Percentiles rank a stretch among this genome's conserved stretches.
These are phyloP conservation scores for Cladorrhinum sp. DNA, from an alignment of 2,329 filamentous ascomycete genomes.

Conservation along the genomic window DNA sequence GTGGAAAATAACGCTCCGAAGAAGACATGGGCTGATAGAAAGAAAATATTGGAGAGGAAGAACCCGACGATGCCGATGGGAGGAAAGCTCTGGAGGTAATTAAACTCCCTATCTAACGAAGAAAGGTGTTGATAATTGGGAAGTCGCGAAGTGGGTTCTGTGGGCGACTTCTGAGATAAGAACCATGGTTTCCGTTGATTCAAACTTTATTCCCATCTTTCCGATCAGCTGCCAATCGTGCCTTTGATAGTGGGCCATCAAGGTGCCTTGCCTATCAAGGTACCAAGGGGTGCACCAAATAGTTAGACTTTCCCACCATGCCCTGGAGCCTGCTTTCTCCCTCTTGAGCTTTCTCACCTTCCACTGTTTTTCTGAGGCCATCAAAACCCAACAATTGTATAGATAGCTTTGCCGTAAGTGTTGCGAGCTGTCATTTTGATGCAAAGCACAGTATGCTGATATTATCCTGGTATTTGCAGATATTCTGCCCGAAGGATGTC, in stretches of 20 bases:
- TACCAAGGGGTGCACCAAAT: not conserved
- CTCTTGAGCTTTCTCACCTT: not conserved
- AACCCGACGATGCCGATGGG: not conserved
- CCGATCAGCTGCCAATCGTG: not conserved
- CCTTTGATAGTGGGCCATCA: not conserved
- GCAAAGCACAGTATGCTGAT: not conserved
- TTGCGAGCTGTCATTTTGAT: not conserved
- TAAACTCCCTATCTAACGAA: too few species aligned
- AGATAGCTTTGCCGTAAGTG: not conserved
- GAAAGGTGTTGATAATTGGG: too few species aligned
- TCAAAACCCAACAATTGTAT: not conserved
- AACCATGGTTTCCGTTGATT: not conserved
- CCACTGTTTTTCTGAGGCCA: not conserved
- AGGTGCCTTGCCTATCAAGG: not conserved
- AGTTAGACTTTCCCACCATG: not conserved
- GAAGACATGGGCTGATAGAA: slow-evolving; percentile 9
- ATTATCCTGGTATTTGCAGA: not conserved
- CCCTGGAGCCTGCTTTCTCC: too few species aligned
- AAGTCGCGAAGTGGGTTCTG: not conserved
- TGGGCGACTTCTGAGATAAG: not conserved
- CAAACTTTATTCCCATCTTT: not conserved
- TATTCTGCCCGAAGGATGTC: not conserved
- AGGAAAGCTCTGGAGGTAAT: too few species aligned
- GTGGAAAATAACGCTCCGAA: not conserved
- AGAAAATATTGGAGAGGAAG: not conserved